phyloP scores from a whole-genome alignment of 2,329 filamentous ascomycete genomes.

The Sclerotinia minor region DNA sequence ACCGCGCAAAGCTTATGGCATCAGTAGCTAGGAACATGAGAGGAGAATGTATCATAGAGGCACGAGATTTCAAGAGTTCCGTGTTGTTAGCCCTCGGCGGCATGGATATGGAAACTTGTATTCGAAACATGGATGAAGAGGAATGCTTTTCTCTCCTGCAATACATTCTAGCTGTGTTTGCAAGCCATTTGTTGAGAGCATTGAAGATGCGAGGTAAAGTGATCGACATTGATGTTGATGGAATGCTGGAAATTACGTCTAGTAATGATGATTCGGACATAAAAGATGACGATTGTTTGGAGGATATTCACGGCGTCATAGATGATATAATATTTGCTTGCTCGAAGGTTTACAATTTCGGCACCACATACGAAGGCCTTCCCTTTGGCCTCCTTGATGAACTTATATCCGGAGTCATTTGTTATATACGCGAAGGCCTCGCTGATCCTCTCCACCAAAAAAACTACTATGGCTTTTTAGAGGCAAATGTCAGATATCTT shows the following conservation, averaged over 20 bases:
- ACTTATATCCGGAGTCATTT: fast-evolving
- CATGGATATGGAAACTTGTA: not conserved
- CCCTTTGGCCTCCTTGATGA: fast-evolving
- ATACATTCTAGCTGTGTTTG: not conserved
- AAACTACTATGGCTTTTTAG: fast-evolving
- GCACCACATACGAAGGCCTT: not conserved
- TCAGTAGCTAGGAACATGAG: fast-evolving
- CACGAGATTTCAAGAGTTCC: not conserved
- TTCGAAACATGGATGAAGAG: not conserved
- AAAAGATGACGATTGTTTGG: not conserved
- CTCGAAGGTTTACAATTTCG: not conserved
- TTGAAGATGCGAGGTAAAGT: no score
- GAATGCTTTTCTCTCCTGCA: not conserved
- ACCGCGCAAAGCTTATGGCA: not conserved
- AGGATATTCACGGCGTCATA: not conserved
- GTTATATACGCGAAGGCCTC: fast-evolving
- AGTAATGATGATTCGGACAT: no score
- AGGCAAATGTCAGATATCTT: fast-evolving
- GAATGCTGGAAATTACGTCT: no score
- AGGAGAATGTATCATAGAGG: fast-evolving
- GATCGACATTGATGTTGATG: no score
- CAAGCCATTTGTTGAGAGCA: no score
- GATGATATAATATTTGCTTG: not conserved
- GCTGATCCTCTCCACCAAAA: fast-evolving
- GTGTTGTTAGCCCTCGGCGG: not conserved